Base-by-base conservation (phyloP, 768 basidiomycete genomes). In the Suillus placidus region DNA sequence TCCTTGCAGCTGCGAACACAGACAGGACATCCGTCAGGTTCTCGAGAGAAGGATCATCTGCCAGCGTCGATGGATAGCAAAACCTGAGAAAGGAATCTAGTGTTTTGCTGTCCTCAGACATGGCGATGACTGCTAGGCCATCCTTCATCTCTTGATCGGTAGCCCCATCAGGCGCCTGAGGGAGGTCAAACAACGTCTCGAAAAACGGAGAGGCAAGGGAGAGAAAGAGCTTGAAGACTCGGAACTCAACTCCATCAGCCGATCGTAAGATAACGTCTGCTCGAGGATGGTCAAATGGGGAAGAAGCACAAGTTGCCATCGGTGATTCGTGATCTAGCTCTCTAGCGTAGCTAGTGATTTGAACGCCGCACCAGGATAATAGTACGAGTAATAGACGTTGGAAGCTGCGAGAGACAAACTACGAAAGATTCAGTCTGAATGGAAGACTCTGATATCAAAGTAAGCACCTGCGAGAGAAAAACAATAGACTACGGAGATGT, bases 201-300 rank as follows among this genome's bases (percentile, higher is more conserved):
- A 80, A 82, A 65, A 77, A 71, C 0, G 78, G 70, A 14, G 81
- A 81, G 0, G 79, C 72, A 20, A 78, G 71, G 20, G 73, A 70
- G 26, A 80, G 75, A 54, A 80, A 73, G 7, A 71, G 64, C n/a
- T 71, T 79, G 68, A 78, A 77, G 20, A 77, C 61, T 14, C 68
- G 73, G 52, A 80, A 71, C 62, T 81, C 72, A 43, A 77, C 60
- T 13, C 69, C 67, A 66, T 77, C 74, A 4, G 71, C 71, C 16
- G 74, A 71, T 7, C 68, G 78, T 18, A 76, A 38, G 38, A 75
- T 70, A 51, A 77, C 37, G 38, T 75, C 70, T 4, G 64, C 69
- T 42, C 71, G 67, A n/a, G 62, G 35, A 42, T 77, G 72, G 52
- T 76, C 61, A 20, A 74, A 75, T 1, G 73, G 73, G 3, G 67